Percentiles rank a stretch among this genome's conserved stretches.
These are phyloP conservation scores for Dactylonectria estremocensis DNA, from an alignment of 2,329 filamentous ascomycete species.

Conservation along the genomic window DNA sequence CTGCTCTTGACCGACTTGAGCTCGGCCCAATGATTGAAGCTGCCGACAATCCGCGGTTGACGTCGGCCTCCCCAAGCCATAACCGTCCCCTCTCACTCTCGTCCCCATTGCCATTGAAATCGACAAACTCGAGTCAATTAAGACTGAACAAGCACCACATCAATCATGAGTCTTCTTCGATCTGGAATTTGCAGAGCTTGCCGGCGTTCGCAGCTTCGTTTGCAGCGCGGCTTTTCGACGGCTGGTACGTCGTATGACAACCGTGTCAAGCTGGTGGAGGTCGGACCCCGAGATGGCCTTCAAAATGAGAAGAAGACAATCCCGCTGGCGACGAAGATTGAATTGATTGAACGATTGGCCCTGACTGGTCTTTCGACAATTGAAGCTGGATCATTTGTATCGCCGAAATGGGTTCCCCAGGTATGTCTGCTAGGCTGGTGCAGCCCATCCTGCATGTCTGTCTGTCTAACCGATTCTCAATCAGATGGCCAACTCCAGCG, in stretches of 20 bases:
- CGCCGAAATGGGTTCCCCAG: slow-evolving; percentile 89
- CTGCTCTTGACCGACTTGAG: slow-evolving; percentile 24
- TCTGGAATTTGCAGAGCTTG: slow-evolving; percentile 58
- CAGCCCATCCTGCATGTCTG: neutral
- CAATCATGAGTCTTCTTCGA: slow-evolving; percentile 55
- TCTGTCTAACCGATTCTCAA: slow-evolving; percentile 30
- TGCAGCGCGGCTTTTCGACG: slow-evolving; percentile 59
- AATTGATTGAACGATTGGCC: slow-evolving; percentile 79
- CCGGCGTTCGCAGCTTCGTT: slow-evolving; percentile 51
- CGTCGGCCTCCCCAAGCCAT: slow-evolving; percentile 32
- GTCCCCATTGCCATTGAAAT: slow-evolving; percentile 6
- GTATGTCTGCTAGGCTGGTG: slow-evolving; percentile 56
- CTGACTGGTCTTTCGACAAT: slow-evolving; percentile 80
- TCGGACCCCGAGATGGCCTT: slow-evolving; percentile 87
- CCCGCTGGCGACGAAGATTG: slow-evolving; percentile 80
- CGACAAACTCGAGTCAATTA: slow-evolving; percentile 17
- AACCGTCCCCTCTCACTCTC: slow-evolving; percentile 28
- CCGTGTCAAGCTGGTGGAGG: slow-evolving; percentile 80
- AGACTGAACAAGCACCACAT: slow-evolving; percentile 10
- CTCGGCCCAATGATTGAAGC: slow-evolving; percentile 44
- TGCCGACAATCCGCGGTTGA: slow-evolving; percentile 52
- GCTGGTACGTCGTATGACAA: slow-evolving; percentile 57
- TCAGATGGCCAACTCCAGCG: slow-evolving; percentile 84
- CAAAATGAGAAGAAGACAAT: slow-evolving; percentile 87
- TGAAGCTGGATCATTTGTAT: slow-evolving; percentile 87